Base-by-base conservation (phyloP, 202 grass and related monocot species). In the Bolboschoenoplectus hybrid region DNA sequence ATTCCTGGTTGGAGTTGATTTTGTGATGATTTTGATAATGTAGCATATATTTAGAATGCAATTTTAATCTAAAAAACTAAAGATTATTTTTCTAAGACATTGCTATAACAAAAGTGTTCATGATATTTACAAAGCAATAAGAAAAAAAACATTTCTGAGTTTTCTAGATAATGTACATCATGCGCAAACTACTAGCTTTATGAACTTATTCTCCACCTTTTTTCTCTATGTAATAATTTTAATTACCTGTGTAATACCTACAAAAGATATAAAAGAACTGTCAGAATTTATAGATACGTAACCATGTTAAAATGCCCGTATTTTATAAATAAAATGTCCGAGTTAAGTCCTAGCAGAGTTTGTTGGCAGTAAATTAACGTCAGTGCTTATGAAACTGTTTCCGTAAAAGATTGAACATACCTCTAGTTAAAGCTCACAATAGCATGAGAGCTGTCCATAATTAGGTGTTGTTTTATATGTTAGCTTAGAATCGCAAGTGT, bases 401-500 rank as follows among this genome's bases (percentile, higher is more conserved):
- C 9, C 34, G 60, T 32, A 7, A 5, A 14, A 3, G 45, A 20
- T 53, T 53, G 9, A 52, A 53, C 49, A 34, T 53, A 76, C 72
- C 72, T 76, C 72, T 35, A 77, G 74, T 56, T 77, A 55, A 56
- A 77, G 35, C 51, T 57, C 34, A 57, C 51, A 78, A 56, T 13
- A 78, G 35, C 52, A 57, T 4, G 2, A 52, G 1, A 78, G 6
- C 5, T 13, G 2, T 39, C 7, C 17, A 7, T 39, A 57, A 57
- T 57, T 58, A 57, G 34, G 74, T 79, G 2, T 32, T 76, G 2
- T 32, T 76, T 16, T 46, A 60, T 9, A n/a, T 58, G 6, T 58
- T 79, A 82, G 53, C 68, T 79, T 67, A 74, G 26, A 84, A 77
- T 26, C 81, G 16, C 39, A 91, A 63, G 46, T 85, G 88, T 44